Conservation (phyloP, 352 stramenopile genomes). For the Peronospora farinosa region DNA sequence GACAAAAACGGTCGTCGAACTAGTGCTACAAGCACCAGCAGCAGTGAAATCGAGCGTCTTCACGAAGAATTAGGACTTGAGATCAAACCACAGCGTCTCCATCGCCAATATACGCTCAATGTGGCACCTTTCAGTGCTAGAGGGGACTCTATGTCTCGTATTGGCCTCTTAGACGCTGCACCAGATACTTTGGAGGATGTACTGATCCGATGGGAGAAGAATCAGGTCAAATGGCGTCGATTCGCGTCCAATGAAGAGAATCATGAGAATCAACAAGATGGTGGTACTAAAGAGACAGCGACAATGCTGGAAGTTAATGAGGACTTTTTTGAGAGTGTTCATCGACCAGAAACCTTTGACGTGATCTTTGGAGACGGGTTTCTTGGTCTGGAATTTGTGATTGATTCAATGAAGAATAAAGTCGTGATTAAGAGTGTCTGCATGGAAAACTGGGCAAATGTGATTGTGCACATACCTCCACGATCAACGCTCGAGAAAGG, state of each 20-base stretch:
- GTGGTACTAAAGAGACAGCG: not conserved
- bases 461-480: constrained; percentile 38
- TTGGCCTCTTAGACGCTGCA: constrained; percentile 27
- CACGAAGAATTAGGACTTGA: constrained; percentile 64
- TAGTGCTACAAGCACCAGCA: constrained; percentile 23
- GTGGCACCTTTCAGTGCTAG: constrained; percentile 37
- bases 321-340: constrained; percentile 22
- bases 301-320: constrained; percentile 15
- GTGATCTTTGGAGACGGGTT: constrained; percentile 67
- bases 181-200: constrained; percentile 39
- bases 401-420: constrained; percentile 40
- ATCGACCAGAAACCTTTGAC: constrained; percentile 52
- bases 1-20: constrained; percentile 7
- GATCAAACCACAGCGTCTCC: constrained; percentile 56
- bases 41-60: constrained; percentile 36
- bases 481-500: constrained; percentile 40
- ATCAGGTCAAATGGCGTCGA: constrained; percentile 48
- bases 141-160: constrained; percentile 15
- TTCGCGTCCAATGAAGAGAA: constrained; percentile 18
- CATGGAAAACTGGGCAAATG: constrained; percentile 20
- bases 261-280: constrained; percentile 5
- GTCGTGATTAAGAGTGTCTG: constrained; percentile 66
- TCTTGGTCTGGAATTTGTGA: constrained; percentile 66
- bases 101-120: constrained; percentile 76
- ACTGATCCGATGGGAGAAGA: constrained; percentile 51